These are phyloP conservation scores for Hirschfeldia incana DNA, from an alignment of 345 rosid species.

Conservation along the genomic window DNA sequence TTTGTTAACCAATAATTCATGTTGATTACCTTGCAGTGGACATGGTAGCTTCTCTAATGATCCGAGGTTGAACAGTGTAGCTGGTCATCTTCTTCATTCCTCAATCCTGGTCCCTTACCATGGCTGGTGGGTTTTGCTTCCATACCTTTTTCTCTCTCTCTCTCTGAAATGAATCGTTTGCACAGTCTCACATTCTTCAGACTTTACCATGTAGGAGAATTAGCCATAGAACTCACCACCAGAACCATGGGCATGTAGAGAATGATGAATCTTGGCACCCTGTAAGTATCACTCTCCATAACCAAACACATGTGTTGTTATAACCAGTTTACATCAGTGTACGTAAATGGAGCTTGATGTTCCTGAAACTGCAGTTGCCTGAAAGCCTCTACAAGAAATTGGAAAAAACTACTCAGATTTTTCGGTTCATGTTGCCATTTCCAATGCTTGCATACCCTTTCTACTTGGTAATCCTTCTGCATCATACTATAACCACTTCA, in stretches of 20 bases:
- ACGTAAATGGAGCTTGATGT: background rate
- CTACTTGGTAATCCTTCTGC: constrained; percentile 64
- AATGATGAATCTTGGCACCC: constrained; percentile 97
- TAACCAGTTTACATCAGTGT: background rate
- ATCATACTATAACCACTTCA: background rate
- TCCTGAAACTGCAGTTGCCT: constrained; percentile 54
- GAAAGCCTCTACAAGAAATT: constrained; percentile 58
- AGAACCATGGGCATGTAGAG: constrained; percentile 96
- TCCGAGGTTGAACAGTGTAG: constrained; percentile 66
- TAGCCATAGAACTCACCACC: constrained; percentile 95
- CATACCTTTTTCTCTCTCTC: background rate
- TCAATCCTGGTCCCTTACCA: constrained; percentile 90
- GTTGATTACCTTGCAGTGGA: constrained; percentile 53
- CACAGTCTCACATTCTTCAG: background rate
- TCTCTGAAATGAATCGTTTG: background rate
- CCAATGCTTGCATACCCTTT: constrained; percentile 86
- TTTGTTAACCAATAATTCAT: background rate
- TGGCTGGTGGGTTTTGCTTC: constrained; percentile 69
- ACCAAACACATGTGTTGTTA: background rate
- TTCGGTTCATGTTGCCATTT: constrained; percentile 76
- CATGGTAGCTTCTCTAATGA: constrained; percentile 89
- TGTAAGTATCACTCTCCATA: constrained; percentile 40
- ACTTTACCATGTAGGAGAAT: constrained; percentile 63
- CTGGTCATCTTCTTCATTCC: constrained; percentile 87
- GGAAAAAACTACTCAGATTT: constrained; percentile 38